A percentile compares a stretch with the other conserved stretches of the same genome.
Evolutionary conservation across 139 green algal genomes (phyloP).

Genomic region (Gonium pectorale): DNA sequence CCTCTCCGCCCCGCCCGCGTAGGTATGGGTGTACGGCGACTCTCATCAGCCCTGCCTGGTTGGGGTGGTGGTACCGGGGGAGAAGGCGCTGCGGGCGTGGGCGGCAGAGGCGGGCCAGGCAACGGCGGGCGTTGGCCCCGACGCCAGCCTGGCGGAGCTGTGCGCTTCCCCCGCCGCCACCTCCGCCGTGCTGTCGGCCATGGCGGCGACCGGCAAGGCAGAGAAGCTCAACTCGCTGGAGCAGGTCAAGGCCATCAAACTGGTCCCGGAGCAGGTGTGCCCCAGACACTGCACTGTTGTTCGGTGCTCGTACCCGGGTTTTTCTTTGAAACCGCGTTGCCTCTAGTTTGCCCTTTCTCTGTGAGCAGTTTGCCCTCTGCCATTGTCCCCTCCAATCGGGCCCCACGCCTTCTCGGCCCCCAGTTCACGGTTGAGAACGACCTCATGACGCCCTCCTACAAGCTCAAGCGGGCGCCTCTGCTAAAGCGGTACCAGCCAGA

Average conservation of each 20-base stretch:
- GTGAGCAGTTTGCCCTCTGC: no score
- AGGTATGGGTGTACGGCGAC: slow-evolving; percentile 89
- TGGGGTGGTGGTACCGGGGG: slow-evolving; percentile 88
- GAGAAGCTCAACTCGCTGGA: slow-evolving; percentile 58
- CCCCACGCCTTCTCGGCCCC: not conserved
- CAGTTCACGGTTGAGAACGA: slow-evolving; percentile 82
- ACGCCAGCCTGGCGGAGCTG: slow-evolving; percentile 48
- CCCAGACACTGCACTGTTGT: no score
- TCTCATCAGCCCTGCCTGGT: slow-evolving; percentile 78
- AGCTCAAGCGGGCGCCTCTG: slow-evolving; percentile 92
- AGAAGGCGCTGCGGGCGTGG: slow-evolving; percentile 65
- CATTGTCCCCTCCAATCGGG: no score
- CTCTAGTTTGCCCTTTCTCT: not conserved
- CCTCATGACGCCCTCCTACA: slow-evolving; percentile 94
- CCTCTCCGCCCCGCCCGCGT: not conserved
- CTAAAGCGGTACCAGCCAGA: slow-evolving; percentile 73
- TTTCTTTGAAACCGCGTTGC: not conserved
- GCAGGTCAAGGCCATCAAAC: slow-evolving; percentile 65
- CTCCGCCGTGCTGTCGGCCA: slow-evolving; percentile 59
- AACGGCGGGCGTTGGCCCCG: no score
- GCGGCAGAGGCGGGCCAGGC: slow-evolving; percentile 64
- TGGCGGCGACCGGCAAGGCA: slow-evolving; percentile 63
- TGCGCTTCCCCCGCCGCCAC: slow-evolving; percentile 45
- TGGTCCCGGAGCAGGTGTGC: slow-evolving; percentile 54
- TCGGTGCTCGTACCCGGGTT: not conserved